Evolutionary conservation across 2,329 filamentous ascomycete genomes (phyloP).

Genomic region (Colletotrichum australisinense): DNA sequence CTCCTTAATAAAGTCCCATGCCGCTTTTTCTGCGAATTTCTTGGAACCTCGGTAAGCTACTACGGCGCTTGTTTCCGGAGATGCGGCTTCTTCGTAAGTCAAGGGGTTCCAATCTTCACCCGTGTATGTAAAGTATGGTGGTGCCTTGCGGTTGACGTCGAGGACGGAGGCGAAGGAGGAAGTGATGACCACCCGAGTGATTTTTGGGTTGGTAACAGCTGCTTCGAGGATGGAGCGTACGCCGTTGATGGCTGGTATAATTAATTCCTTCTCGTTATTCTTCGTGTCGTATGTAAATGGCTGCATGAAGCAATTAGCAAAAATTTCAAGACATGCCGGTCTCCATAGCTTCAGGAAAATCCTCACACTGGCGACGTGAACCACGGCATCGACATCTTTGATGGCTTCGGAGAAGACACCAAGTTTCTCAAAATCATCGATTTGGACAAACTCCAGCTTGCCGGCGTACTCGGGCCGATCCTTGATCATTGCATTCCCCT

Average conservation of each 20-base stretch:
- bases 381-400: constrained; percentile 53
- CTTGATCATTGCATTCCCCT: constrained; percentile 48
- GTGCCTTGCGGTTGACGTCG: constrained; percentile 57
- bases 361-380: constrained; percentile 57
- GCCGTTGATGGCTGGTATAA: constrained; percentile 58
- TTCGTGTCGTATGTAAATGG: constrained; percentile 56
- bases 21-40: constrained; percentile 48
- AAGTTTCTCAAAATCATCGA: constrained; percentile 53
- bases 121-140: constrained; percentile 63
- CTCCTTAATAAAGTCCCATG: constrained; percentile 48
- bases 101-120: constrained; percentile 69
- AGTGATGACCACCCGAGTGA: constrained; percentile 63
- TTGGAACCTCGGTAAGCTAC: constrained; percentile 48
- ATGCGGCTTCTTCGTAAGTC: constrained; percentile 60
- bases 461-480: constrained; percentile 48
- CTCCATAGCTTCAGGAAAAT: neutral
- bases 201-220: constrained; percentile 36
- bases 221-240: constrained; percentile 54
- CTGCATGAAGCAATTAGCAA: constrained; percentile 37
- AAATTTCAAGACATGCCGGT: neutral
- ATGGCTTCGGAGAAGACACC: constrained; percentile 51
- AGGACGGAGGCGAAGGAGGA: constrained; percentile 77
- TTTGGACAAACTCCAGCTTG: constrained; percentile 54
- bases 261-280: constrained; percentile 57
- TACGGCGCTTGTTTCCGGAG: constrained; percentile 52